Evolutionary conservation across 371 early-diverging fungal species (phyloP), one percentile per base, ranked within the genome.

Genomic region (Mucor racemosus): DNA sequence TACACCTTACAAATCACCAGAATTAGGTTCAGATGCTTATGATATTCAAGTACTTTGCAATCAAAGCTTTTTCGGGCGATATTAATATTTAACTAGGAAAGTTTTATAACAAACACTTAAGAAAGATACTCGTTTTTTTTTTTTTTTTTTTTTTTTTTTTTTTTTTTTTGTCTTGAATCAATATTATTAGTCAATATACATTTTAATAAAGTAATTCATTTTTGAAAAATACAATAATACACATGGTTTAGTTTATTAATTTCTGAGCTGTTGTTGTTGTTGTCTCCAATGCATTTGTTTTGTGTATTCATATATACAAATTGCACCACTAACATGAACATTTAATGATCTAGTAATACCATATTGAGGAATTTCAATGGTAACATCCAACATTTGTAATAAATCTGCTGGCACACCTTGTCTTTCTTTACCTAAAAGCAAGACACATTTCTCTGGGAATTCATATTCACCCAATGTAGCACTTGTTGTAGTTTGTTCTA

Each of bases 401-500:
- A 87, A 70, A 58, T 78, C 57, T 3, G 86, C 84, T 41, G 90
- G 89, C 11, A 90, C 81, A 9, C 90, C 90, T 65, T 82, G 73
- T 21, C 73, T 63, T 67, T 89, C 89, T 44, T 82, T 81, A 36
- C 84, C 90, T 7, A 89, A 62, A 11, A 90, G 61, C 19, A 89
- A 57, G 0, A 87, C 77, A 42, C 81, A 78, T 65, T 86, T 84
- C 53, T 81, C 76, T 1, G 89, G 90, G 57, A 89, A 89, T 38
- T 73, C 73, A 58, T 79, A 88, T 14, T 74, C 74, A 36, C 84
- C 82, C 38, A 90, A 60, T 8, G 76, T 75, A 7, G 82, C 82
- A 64, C 86, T 86, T 10, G 71, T 81, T 6, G 86, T 86, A 0
- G 88, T 88, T 72, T 90, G 90, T 65, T 90, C 90, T n/a, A 90